A percentile compares a stretch with the other conserved stretches of the same genome.
Evolutionary conservation across 129 eudicot genomes (phyloP).

Genomic region (Gnaphalium uliginosum): DNA sequence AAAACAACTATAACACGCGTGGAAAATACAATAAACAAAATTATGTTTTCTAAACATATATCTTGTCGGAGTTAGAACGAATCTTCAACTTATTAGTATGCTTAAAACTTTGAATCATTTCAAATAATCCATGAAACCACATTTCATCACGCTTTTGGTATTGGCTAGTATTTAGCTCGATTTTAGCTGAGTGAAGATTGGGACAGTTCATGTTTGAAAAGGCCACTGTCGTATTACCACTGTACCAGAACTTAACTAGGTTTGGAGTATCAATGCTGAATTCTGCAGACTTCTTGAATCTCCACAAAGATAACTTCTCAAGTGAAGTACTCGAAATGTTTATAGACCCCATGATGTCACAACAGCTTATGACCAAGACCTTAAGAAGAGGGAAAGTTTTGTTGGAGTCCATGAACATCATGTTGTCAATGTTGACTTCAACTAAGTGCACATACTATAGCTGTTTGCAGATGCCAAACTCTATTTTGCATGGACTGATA

Average conservation of each 20-base stretch:
- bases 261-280: background rate
- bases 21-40: background rate
- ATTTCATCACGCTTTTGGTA: no score
- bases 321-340: background rate
- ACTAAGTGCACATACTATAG: background rate
- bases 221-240: no score
- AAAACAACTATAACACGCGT: no score
- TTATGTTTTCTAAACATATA: background rate
- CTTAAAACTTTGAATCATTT: no score
- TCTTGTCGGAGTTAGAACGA: no score
- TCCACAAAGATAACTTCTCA: background rate
- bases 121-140: no score
- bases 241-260: no score
- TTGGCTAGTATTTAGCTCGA: no score
- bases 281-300: background rate
- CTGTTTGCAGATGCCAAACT: constrained; percentile 4
- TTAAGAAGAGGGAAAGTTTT: background rate
- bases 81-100: no score
- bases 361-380: background rate
- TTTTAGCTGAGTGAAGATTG: no score
- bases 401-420: background rate
- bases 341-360: background rate
- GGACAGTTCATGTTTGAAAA: no score
- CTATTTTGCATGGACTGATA: background rate
- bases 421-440: background rate